Conservation (phyloP, 495 filamentous ascomycete species). For the Penicillium verhagenii region DNA sequence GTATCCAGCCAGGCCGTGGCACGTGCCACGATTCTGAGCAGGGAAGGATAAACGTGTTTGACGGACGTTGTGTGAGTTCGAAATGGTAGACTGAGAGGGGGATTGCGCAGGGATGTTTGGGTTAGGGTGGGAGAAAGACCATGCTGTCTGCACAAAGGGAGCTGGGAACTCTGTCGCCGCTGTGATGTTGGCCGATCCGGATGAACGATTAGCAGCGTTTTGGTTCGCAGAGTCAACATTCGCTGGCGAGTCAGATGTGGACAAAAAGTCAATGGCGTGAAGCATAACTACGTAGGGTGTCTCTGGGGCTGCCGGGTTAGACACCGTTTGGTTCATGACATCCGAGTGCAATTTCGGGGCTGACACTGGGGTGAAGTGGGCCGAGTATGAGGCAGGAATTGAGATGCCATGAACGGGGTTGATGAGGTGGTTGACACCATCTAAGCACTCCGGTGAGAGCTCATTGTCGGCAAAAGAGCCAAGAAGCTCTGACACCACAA, state of each 20-base stretch:
- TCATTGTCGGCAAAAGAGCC: slow-evolving; percentile 93
- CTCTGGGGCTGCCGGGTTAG: slow-evolving; percentile 69
- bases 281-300: slow-evolving; percentile 93
- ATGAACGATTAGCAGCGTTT: slow-evolving; percentile 25
- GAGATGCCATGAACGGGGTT: slow-evolving; percentile 79
- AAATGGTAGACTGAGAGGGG: slow-evolving; percentile 33
- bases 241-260: slow-evolving; percentile 33
- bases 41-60: slow-evolving; percentile 73
- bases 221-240: slow-evolving; percentile 9
- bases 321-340: slow-evolving; percentile 57
- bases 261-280: slow-evolving; percentile 81
- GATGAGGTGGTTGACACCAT: slow-evolving; percentile 84
- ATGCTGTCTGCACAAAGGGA: slow-evolving; percentile 44
- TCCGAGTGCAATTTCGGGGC: slow-evolving; percentile 84
- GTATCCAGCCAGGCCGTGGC: slow-evolving; percentile 90
- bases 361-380: slow-evolving; percentile 87
- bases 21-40: slow-evolving; percentile 69
- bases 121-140: slow-evolving; percentile 51
- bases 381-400: slow-evolving; percentile 88
- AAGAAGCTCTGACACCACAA: slow-evolving; percentile 88
- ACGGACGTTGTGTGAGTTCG: slow-evolving; percentile 87
- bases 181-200: slow-evolving; percentile 29
- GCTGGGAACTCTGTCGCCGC: slow-evolving; percentile 30
- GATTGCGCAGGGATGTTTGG: slow-evolving; percentile 38
- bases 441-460: slow-evolving; percentile 84